Evolutionary conservation across 768 basidiomycete species (phyloP).

Genomic region (Xanthoconium stramineum): DNA sequence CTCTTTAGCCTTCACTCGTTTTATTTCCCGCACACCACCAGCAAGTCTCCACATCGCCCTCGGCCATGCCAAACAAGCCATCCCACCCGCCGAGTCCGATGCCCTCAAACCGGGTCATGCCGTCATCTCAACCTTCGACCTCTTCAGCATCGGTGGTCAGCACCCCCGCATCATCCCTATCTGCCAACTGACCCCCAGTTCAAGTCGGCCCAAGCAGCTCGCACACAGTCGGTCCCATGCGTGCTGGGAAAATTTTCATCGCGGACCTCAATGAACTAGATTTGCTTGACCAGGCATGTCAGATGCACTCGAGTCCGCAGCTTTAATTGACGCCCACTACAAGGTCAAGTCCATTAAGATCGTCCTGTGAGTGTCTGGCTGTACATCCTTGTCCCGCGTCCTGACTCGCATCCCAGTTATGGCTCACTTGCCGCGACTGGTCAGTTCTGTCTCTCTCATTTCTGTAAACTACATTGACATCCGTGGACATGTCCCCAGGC

Average conservation of each 20-base stretch:
- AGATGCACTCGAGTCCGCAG: neutral
- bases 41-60: neutral
- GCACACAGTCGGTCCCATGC: slow-evolving; percentile 83
- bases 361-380: slow-evolving; percentile 54
- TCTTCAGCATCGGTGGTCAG: slow-evolving; percentile 87
- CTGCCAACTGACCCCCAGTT: slow-evolving; percentile 22
- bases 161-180: neutral
- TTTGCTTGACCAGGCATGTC: slow-evolving; percentile 62
- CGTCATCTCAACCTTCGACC: slow-evolving; percentile 89
- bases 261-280: slow-evolving; percentile 64
- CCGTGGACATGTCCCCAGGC: slow-evolving; percentile 38
- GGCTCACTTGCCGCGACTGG: slow-evolving; percentile 94
- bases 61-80: neutral
- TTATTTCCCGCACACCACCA: slow-evolving; percentile 10
- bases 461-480: slow-evolving; percentile 1
- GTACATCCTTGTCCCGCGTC: neutral
- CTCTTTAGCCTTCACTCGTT: slow-evolving; percentile 6
- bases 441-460: slow-evolving; percentile 25
- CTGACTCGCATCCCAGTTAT: slow-evolving; percentile 48
- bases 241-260: slow-evolving; percentile 87
- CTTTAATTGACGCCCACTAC: neutral
- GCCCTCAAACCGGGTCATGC: slow-evolving; percentile 64
- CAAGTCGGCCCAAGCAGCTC: slow-evolving; percentile 59
- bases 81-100: slow-evolving; percentile 8
- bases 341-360: slow-evolving; percentile 83